Evolutionary conservation across 306 rosid species (phyloP), one percentile per base, ranked within the genome.

Genomic region (Corylus heterophylla): DNA sequence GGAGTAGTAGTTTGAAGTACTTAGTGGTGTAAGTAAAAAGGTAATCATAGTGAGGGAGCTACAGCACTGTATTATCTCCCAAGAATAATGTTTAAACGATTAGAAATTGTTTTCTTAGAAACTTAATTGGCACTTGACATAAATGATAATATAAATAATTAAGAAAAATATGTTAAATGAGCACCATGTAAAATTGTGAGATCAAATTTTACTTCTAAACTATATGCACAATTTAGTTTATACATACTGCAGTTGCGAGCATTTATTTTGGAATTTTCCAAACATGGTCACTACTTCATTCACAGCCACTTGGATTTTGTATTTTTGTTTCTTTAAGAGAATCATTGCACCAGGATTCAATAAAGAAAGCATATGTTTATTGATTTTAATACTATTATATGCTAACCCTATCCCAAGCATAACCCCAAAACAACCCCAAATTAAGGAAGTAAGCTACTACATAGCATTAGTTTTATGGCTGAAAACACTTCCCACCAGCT

Each of bases 401-500:
- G 75, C 84, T 85, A 83, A 75, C 83, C 70, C 79, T 69, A 79
- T 17, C 68, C 74, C 52, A 80, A 61, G 87, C 83, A 82, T 76
- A 87, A 74, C 58, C 64, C 61, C 63, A 49, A 42, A 51, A 79
- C 66, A 83, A 88, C 87, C 93, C 89, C 69, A 87, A 82, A 87
- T 79, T 85, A 81, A 84, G 94, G 92, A 84, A 81, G 54, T 81
- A 66, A 79, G 59, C 85, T 79, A 35, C 77, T 68, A 72, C 74
- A 73, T 80, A 78, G 76, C 78, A 89, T 84, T 86, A 77, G 64
- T 79, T 42, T 87, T 74, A 83, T 76, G 69, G 76, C 81, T 81
- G 83, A 85, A 84, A 79, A 84, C 83, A 81, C 71, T 76, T 79
- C 74, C 79, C 83, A 84, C 87, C 89, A 83, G 85, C 94, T 89